Base-by-base conservation (phyloP, 73 alveolate genomes). In the Paramecium primaurelia region DNA sequence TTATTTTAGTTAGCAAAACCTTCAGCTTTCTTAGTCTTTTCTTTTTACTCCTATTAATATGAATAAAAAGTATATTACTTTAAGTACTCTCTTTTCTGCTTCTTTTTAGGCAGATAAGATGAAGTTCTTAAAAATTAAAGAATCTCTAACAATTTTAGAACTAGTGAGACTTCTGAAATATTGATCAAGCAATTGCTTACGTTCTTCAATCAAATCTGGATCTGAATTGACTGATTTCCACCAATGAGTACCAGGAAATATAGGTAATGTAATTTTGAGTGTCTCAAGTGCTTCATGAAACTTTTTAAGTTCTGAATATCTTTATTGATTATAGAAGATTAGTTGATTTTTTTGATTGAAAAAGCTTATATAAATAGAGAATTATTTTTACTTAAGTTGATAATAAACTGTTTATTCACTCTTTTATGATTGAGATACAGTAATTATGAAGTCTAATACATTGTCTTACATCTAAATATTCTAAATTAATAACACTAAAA, bases 231-330 rank as follows among this genome's bases (percentile, higher is more conserved):
- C 58, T 8, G 71, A 45, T 12, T 49, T 80, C 91, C 91, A 80
- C 91, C 91, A 80, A 26, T 40, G 34, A 45, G 91, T 44, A 1
- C 77, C 71, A 9, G 91, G 91, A 64, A 80, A 80, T 6, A 26
- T 2, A 3, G 91, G 91, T 26, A 80, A 12, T 25, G 36, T 45
- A 1, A 36, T 49, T 47, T 80, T 80, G 32, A 80, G 58, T 4
- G 91, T 80, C 26, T 80, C 91, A 5, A 80, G 47, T 8, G 71
- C 42, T 80, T 45, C 11, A 47, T 80, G 71, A 30, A 80, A 49
- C 58, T 49, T n/a, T 49, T 80, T 80, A 45, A 80, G 75, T 45
- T 80, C 91, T 26, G 77, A 45, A 26, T 80, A 80, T 47, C 91
- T 80, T 16, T 64, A 26, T 12, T 64, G 25, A 34, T 64, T 28